phyloP scores from a whole-genome alignment of 2,329 filamentous ascomycete genomes.

The Xylaria sp. region DNA sequence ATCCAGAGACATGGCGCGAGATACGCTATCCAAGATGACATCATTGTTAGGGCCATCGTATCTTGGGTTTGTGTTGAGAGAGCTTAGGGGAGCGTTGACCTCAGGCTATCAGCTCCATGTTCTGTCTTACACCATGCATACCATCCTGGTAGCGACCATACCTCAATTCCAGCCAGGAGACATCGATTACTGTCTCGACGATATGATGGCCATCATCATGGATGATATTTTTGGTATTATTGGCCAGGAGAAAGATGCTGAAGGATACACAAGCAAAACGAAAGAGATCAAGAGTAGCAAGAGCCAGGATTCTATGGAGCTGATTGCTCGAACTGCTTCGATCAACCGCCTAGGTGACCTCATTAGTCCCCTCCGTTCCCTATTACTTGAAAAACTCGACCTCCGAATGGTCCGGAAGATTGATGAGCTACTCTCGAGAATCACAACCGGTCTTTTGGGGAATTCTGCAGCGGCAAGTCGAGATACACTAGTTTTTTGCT shows the following conservation, averaged over 20 bases:
- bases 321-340: slow-evolving; percentile 85
- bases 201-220: slow-evolving; percentile 88
- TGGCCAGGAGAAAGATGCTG: slow-evolving; percentile 95
- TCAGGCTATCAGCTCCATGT: slow-evolving; percentile 95
- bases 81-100: slow-evolving; percentile 82
- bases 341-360: slow-evolving; percentile 78
- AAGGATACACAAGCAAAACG: slow-evolving; percentile 94
- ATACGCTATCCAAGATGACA: slow-evolving; percentile 86
- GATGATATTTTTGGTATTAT: slow-evolving; percentile 95
- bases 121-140: slow-evolving; percentile 93
- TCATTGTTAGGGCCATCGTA: slow-evolving; percentile 82
- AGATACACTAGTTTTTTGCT: slow-evolving; percentile 92
- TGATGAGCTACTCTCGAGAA: slow-evolving; percentile 85
- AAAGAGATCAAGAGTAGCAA: slow-evolving; percentile 99
- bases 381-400: slow-evolving; percentile 86
- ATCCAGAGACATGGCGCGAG: slow-evolving; percentile 88
- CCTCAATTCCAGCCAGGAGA: slow-evolving; percentile 82
- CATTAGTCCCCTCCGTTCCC: slow-evolving; percentile 78
- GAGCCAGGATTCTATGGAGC: slow-evolving; percentile 96
- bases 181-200: slow-evolving; percentile 84
- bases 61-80: slow-evolving; percentile 92
- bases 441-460: slow-evolving; percentile 82
- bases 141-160: slow-evolving; percentile 80
- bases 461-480: slow-evolving; percentile 82
- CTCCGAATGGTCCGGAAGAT: slow-evolving; percentile 87